Evolutionary conservation across 306 rosid genomes (phyloP).

Genomic region (Cyamopsis tetragonoloba): DNA sequence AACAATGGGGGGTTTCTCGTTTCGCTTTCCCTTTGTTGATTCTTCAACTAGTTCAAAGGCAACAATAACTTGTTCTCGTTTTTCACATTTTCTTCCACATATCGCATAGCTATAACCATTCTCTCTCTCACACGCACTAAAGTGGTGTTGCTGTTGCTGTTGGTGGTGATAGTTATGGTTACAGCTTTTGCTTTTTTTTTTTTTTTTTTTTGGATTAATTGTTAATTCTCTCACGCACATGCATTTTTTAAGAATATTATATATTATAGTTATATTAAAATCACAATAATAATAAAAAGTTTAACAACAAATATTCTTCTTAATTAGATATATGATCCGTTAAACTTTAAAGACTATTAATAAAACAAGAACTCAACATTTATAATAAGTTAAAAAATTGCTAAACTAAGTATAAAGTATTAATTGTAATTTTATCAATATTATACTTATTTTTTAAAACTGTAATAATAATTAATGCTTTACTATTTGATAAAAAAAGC

Average conservation of each 20-base stretch:
- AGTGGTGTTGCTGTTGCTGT: slow-evolving; percentile 21
- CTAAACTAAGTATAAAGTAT: too few relatives aligned
- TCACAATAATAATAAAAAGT: too few relatives aligned
- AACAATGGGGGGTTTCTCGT: neutral
- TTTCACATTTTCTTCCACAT: neutral
- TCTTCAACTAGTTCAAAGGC: neutral
- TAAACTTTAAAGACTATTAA: too few relatives aligned
- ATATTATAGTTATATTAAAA: too few relatives aligned
- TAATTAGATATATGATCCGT: too few relatives aligned
- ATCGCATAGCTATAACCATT: neutral
- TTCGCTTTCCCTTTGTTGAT: slow-evolving; percentile 2
- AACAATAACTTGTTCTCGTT: neutral
- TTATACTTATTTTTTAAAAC: too few relatives aligned
- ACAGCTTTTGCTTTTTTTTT: slow-evolving; percentile 27
- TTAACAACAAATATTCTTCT: too few relatives aligned
- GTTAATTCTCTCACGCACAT: neutral
- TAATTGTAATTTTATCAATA: too few relatives aligned
- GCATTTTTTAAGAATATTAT: neutral
- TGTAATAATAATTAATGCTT: too few relatives aligned
- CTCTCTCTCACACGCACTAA: neutral
- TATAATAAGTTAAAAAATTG: too few relatives aligned
- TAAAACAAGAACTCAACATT: too few relatives aligned
- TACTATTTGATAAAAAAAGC: too few relatives aligned
- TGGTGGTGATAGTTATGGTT: slow-evolving; percentile 26
- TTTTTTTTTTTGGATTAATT: neutral